phyloP scores from a whole-genome alignment of 1,284 basidiomycete species.

The Amylostereum chailletii region DNA sequence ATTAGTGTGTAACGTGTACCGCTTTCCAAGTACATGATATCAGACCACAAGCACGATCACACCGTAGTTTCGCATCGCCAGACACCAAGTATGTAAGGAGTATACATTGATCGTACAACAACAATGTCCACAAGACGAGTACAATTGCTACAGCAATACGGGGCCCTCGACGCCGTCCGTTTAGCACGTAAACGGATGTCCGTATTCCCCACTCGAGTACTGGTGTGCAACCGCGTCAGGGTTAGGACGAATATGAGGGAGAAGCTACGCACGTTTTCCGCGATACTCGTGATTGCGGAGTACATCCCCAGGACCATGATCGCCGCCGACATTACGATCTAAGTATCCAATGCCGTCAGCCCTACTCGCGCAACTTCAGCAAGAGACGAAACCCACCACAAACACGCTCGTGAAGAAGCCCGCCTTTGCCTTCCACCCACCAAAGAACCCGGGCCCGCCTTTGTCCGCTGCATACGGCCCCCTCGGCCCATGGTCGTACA shows the following conservation, averaged over 20 bases:
- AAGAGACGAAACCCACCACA: conserved; percentile 1
- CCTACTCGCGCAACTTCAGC: not conserved
- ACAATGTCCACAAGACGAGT: too few species aligned
- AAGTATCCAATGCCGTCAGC: not conserved
- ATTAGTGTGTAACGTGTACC: too few species aligned
- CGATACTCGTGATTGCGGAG: conserved; percentile 4
- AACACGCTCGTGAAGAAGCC: conserved; percentile 3
- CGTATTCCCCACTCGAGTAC: conserved; percentile 3
- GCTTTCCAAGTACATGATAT: too few species aligned
- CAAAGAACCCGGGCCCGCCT: not conserved
- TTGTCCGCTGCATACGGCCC: not conserved
- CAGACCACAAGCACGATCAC: too few species aligned
- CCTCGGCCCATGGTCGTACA: conserved; percentile 5
- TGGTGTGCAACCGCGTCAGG: not conserved
- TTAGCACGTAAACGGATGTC: conserved; percentile 5
- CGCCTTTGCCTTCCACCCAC: not conserved
- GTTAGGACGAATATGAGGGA: not conserved
- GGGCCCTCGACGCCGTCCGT: too few species aligned
- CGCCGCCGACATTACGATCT: conserved; percentile 5
- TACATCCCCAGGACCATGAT: conserved; percentile 8
- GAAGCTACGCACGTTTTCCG: conserved; percentile 1
- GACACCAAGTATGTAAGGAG: too few species aligned
- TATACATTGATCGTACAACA: too few species aligned
- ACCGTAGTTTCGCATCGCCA: too few species aligned
- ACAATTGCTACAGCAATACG: too few species aligned